phyloP scores from a whole-genome alignment of 768 basidiomycete genomes.

The Chalciporus pseudorubinellus region DNA sequence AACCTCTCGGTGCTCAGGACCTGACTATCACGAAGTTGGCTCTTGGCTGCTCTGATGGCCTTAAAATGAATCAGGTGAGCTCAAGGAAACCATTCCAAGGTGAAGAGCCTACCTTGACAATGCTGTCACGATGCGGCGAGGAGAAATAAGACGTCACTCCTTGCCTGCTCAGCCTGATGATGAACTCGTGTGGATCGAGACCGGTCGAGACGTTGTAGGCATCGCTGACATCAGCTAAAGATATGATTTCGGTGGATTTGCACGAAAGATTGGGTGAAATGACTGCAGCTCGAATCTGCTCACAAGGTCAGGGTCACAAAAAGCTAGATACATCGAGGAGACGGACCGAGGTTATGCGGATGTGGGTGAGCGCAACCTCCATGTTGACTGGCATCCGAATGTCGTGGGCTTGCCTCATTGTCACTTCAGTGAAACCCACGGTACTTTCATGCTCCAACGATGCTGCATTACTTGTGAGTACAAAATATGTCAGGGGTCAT shows the following conservation, averaged over 20 bases:
- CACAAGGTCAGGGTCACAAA: constrained; percentile 4
- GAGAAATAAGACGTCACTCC: constrained; percentile 75
- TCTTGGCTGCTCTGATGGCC: constrained; percentile 77
- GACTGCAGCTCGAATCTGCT: constrained; percentile 64
- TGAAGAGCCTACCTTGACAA: constrained; percentile 59
- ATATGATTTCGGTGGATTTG: constrained; percentile 80
- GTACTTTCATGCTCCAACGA: constrained; percentile 59
- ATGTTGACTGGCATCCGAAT: constrained; percentile 72
- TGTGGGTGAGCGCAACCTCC: constrained; percentile 63
- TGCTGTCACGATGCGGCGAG: constrained; percentile 61
- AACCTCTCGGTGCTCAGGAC: constrained; percentile 57
- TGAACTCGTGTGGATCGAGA: constrained; percentile 75
- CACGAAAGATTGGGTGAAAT: constrained; percentile 69
- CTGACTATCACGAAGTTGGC: constrained; percentile 56
- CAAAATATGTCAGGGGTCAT: background rate
- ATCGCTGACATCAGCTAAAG: constrained; percentile 79
- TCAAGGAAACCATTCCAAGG: background rate
- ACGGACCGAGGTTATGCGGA: constrained; percentile 74
- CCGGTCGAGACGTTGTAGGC: constrained; percentile 80
- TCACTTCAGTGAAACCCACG: constrained; percentile 57
- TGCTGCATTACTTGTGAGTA: constrained; percentile 38
- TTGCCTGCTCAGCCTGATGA: constrained; percentile 70
- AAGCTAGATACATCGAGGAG: background rate
- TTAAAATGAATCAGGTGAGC: constrained; percentile 27
- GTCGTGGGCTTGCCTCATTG: constrained; percentile 62